Evolutionary conservation across 2,329 filamentous ascomycete species (phyloP), one percentile per base, ranked within the genome.

Genomic region (Clonostachys rosea): DNA sequence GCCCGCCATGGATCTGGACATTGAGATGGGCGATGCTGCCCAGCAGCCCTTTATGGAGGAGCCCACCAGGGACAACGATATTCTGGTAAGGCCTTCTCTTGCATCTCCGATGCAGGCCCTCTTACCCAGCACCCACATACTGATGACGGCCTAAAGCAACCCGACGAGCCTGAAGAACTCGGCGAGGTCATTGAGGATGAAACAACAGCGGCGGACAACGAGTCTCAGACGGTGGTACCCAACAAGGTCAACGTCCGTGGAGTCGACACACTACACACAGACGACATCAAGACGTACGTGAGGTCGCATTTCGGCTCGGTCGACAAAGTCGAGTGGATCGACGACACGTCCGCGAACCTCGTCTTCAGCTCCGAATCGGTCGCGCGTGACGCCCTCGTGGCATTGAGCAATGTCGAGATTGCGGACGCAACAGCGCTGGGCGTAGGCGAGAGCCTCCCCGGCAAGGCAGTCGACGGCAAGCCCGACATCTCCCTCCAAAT

Each of bases 341-440:
- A 97, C 63, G 94, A 99, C 65, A 84, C 82, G 7, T 92, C 90
- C 0, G 89, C 90, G 52, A 97, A 97, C 62, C 74, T 96, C 46
- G 67, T 95, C 45, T 97, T 94, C 69, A 72, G 69, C 37, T 75
- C 75, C 7, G 72, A 81, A 13, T 60, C 65, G 20, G 61, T 64
- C 7, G 81, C 81, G 2, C 68, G 72, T 16, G 73, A 79, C 42
- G 83, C 81, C 16, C 66, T 86, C 17, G 58, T 68, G 24, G 71
- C 78, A 7, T 71, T 86, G 30, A 69, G 75, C 47, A 67, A 69
- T 16, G 64, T 78, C 16, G 65, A 79, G 52, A 66, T 83, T 50
- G 62, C 72, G 50, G 78, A 86, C 45, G 58, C 71, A 20, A 72
- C 77, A 1, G 74, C 76, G 36, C 68, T 85, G 35, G 78, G 84